Conservation (phyloP, 345 rosid genomes). For the Stellera chamaejasme region DNA sequence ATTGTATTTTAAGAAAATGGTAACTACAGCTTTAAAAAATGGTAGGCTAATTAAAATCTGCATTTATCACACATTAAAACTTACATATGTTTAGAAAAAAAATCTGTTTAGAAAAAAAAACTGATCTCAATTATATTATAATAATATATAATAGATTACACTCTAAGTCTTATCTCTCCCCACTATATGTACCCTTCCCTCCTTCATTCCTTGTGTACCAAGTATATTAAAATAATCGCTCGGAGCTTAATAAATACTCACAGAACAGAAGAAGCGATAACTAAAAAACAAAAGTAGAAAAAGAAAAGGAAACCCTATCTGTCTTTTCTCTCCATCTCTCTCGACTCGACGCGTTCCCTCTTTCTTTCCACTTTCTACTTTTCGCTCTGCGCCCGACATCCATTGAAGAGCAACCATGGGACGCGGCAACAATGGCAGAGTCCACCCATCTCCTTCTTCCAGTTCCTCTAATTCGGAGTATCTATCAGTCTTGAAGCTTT, state of each 20-base stretch:
- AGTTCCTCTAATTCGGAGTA: constrained; percentile 19
- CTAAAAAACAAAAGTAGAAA: not conserved
- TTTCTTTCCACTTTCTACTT: not conserved
- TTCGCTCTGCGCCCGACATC: not conserved
- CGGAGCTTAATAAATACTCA: not conserved
- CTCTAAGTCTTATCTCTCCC: not conserved
- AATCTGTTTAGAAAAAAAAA: too few relatives aligned
- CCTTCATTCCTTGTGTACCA: constrained; percentile 9
- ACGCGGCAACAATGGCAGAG: constrained; percentile 83
- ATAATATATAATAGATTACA: too few relatives aligned
- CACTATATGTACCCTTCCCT: not conserved
- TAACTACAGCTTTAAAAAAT: too few relatives aligned
- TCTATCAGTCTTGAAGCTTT: constrained; percentile 49
- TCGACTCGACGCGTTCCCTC: not conserved
- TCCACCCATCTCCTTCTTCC: constrained; percentile 52
- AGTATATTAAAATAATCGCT: not conserved
- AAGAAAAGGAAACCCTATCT: not conserved
- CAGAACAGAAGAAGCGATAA: not conserved
- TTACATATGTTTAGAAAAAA: too few relatives aligned
- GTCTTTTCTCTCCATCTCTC: not conserved
- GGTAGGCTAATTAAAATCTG: too few relatives aligned
- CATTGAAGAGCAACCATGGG: constrained; percentile 30
- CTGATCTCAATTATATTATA: too few relatives aligned
- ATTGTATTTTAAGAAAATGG: too few relatives aligned
- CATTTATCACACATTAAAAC: too few relatives aligned